phyloP scores from a whole-genome alignment of 75 land plant genomes.

The Selaginella moellendorffii region DNA sequence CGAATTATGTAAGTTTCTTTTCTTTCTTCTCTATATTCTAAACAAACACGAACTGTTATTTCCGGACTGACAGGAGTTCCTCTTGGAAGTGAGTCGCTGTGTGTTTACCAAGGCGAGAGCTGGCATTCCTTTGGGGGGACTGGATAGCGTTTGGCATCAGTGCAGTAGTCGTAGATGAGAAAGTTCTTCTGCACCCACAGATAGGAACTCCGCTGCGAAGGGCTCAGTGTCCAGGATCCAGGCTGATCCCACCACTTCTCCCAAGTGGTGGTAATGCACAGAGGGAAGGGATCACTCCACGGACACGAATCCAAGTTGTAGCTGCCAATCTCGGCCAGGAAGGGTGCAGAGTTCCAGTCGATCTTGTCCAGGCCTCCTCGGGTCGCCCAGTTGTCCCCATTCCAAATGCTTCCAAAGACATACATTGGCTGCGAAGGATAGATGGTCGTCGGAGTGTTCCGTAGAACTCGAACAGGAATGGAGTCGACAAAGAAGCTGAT shows the following conservation, averaged over 20 bases:
- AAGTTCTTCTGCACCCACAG: conserved; percentile 42
- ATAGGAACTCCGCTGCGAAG: conserved; percentile 25
- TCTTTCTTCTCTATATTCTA: too few relatives aligned
- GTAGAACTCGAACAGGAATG: conserved; percentile 47
- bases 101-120: conserved; percentile 29
- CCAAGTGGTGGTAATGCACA: conserved; percentile 22
- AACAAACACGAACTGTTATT: too few relatives aligned
- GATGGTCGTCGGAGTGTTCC: conserved; percentile 30
- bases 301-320: conserved; percentile 46
- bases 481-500: conserved; percentile 32
- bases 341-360: conserved; percentile 55
- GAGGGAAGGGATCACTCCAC: conserved; percentile 20
- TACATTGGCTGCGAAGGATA: conserved; percentile 36
- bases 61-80: too few relatives aligned
- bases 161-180: conserved; percentile 58
- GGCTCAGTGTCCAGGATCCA: conserved; percentile 20
- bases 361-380: conserved; percentile 42
- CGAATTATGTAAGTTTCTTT: too few relatives aligned
- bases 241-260: conserved; percentile 53
- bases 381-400: conserved; percentile 65
- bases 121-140: conserved; percentile 42
- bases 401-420: conserved; percentile 47
- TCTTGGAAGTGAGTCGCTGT: too few relatives aligned
- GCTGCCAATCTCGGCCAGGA: conserved; percentile 35
- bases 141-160: conserved; percentile 33